Conservation (phyloP, 2,329 filamentous ascomycete genomes). For the Penicillium vulpinum region DNA sequence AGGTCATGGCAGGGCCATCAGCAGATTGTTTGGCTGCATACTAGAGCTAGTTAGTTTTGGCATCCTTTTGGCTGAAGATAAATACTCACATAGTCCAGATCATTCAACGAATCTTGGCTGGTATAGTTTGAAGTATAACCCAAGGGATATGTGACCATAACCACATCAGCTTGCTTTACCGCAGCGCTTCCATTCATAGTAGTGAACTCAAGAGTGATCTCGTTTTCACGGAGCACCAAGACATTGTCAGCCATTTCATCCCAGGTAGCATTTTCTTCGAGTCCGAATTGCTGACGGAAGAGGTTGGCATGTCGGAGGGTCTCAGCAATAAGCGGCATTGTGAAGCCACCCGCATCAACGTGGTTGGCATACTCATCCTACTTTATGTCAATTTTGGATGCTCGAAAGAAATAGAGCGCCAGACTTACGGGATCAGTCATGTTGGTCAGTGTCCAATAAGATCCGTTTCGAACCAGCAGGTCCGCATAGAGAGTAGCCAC, state of each 20-base stretch:
- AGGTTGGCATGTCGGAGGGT: slow-evolving; percentile 58
- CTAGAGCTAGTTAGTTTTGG: slow-evolving; percentile 26
- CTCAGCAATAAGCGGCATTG: slow-evolving; percentile 61
- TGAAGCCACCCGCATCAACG: slow-evolving; percentile 68
- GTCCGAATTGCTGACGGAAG: slow-evolving; percentile 58
- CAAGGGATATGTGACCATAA: slow-evolving; percentile 65
- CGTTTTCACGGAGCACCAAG: slow-evolving; percentile 56
- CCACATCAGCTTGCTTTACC: slow-evolving; percentile 71
- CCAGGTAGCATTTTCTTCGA: slow-evolving; percentile 60
- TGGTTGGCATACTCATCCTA: slow-evolving; percentile 68
- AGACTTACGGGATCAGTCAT: slow-evolving; percentile 68
- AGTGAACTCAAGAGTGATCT: slow-evolving; percentile 64
- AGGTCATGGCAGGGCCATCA: slow-evolving; percentile 72
- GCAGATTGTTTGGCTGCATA: slow-evolving; percentile 68
- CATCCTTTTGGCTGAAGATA: background rate
- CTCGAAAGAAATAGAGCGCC: background rate
- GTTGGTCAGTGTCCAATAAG: slow-evolving; percentile 57
- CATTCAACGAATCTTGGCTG: slow-evolving; percentile 50
- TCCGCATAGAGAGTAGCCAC: slow-evolving; percentile 63
- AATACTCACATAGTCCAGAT: slow-evolving; percentile 60
- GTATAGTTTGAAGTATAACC: slow-evolving; percentile 59
- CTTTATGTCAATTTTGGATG: background rate
- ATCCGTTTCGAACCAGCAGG: slow-evolving; percentile 60
- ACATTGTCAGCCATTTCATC: slow-evolving; percentile 57
- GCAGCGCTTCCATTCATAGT: slow-evolving; percentile 66